Evolutionary conservation across 139 green algal species (phyloP).

Genomic region (Chlamydomonas urium): DNA sequence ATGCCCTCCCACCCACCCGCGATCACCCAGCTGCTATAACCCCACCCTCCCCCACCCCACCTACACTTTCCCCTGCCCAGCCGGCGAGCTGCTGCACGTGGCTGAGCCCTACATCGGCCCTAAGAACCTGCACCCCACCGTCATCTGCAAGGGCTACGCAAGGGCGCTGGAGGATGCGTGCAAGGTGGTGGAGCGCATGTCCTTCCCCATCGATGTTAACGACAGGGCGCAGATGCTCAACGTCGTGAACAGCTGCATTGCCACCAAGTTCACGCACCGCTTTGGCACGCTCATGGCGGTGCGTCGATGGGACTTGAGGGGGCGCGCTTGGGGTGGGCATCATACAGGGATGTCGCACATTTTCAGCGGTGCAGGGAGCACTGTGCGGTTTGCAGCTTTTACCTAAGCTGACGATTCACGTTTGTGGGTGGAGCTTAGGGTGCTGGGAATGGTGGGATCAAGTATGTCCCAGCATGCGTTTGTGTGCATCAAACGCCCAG

Average conservation of each 20-base stretch:
- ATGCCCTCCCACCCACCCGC: too few species aligned
- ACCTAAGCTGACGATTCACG: too few species aligned
- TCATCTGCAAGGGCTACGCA: conserved; percentile 87
- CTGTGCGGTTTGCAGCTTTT: too few species aligned
- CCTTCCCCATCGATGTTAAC: conserved; percentile 87
- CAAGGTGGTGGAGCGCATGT: conserved; percentile 75
- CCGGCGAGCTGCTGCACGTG: conserved; percentile 90
- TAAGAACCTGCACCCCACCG: conserved; percentile 94
- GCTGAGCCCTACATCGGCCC: conserved; percentile 92
- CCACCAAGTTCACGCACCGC: conserved; percentile 95
- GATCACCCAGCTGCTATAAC: too few species aligned
- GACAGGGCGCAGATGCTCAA: conserved; percentile 90
- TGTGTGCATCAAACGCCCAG: too few species aligned
- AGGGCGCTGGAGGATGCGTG: conserved; percentile 85
- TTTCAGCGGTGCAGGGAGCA: too few species aligned
- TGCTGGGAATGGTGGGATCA: too few species aligned
- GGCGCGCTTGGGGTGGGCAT: too few species aligned
- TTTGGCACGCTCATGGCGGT: conserved; percentile 92
- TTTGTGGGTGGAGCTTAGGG: too few species aligned
- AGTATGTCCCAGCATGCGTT: too few species aligned
- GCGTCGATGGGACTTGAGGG: too few species aligned
- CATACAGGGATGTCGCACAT: too few species aligned
- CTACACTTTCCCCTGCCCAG: conserved; percentile 34
- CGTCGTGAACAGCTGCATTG: conserved; percentile 92
- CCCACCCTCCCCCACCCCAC: not conserved